Percentiles rank a stretch among this genome's conserved stretches.
Evolutionary conservation across 768 basidiomycete species (phyloP).

Genomic region (Trametes punicea): DNA sequence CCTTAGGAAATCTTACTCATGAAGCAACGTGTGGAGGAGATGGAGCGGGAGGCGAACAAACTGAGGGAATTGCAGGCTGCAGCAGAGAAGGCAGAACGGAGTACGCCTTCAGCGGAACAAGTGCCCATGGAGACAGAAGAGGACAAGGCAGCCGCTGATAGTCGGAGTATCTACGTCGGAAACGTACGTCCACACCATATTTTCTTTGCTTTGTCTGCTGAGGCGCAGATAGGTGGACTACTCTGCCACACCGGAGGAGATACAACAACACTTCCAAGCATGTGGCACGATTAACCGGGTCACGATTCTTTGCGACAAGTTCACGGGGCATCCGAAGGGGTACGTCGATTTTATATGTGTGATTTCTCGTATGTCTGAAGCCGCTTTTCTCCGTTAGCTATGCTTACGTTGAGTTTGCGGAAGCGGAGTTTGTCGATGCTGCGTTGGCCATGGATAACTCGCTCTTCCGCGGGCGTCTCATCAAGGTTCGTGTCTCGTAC

Average conservation of each 20-base stretch:
- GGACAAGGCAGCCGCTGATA: conserved; percentile 77
- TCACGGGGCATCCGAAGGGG: conserved; percentile 99
- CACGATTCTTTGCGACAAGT: conserved; percentile 99
- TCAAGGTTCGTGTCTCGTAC: conserved; percentile 65
- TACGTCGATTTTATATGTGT: conserved; percentile 33
- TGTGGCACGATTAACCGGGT: conserved; percentile 99
- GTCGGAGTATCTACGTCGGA: conserved; percentile 90
- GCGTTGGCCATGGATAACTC: conserved; percentile 94
- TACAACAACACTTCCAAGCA: conserved; percentile 94
- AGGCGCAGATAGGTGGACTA: conserved; percentile 85
- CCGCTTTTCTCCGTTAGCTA: conserved; percentile 52
- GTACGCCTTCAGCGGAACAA: conserved; percentile 44
- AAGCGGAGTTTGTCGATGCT: conserved; percentile 85
- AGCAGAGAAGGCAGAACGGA: conserved; percentile 54
- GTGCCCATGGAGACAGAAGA: conserved; percentile 76
- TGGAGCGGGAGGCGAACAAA: conserved; percentile 89
- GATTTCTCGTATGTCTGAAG: conserved; percentile 1
- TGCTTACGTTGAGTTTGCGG: conserved; percentile 98
- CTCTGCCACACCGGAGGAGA: conserved; percentile 94
- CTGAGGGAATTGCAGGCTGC: conserved; percentile 83
- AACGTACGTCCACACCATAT: conserved; percentile 53
- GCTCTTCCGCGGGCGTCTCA: conserved; percentile 88
- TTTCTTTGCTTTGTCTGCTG: neutral
- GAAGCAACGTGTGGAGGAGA: conserved; percentile 91
- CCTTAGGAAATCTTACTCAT: conserved; percentile 79